Base-by-base conservation (phyloP, 2,329 filamentous ascomycete species). In the Fusarium papillatum region DNA sequence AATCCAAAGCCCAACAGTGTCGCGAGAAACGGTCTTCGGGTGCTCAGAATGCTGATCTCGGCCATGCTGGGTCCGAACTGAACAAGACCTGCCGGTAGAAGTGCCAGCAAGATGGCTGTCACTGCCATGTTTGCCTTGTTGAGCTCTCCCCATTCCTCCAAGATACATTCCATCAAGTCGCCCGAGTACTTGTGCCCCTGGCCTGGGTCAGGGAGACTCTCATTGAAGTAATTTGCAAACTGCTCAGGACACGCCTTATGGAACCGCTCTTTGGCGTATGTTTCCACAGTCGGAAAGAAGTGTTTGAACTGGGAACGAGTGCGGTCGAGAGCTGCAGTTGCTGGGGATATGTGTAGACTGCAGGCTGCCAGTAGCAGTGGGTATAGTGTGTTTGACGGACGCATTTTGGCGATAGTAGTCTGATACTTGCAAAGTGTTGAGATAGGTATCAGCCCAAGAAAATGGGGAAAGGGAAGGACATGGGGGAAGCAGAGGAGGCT, bases 21-120 rank as follows among this genome's bases (percentile, higher is more conserved):
- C 22, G 70, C 70, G 17, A 72, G 70, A 36, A 72, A 7, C 16
- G 70, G 70, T 39, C 70, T 67, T 17, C 70, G 59, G 11, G 50
- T 48, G 50, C 70, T 70, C 29, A 72, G 59, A 16, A 72, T 22
- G 22, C 70, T 72, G 9, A 72, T 66, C 59, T 72, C 70, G 50
- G 70, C 68, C 63, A 72, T 72, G 59, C 70, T 67, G 11, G 70
- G 68, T 39, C 70, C 70, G 17, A 72, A 67, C 64, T 72, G 70
- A 19, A 62, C 70, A 19, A 72, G 68, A 8, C 70, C 70, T 7
- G 57, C 41, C 4, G 70, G 70, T n/a, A 72, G 43, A 38, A 72
- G 70, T 22, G 70, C 67, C 53, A 72, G 60, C 13, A 72, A 53
- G 13, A 72, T 72, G 29, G 34, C 70, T 16, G 70, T 70, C 14